Evolutionary conservation across 164 flowering plant species (phyloP), one percentile per base, ranked within the genome.

Genomic region (Hamamelis virginiana): DNA sequence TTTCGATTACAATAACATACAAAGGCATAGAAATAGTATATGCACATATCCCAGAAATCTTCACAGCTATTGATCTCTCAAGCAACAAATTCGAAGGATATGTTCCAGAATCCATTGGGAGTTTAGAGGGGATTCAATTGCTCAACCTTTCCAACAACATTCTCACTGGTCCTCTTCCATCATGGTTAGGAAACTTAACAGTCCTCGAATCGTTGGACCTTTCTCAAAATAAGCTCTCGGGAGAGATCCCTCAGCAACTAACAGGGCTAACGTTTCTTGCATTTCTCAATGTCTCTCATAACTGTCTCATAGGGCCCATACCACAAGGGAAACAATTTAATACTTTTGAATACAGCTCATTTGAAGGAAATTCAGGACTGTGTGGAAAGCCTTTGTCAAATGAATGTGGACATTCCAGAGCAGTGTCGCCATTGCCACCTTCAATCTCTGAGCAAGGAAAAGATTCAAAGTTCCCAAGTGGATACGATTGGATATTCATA

Each of bases 101-200:
- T 8, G 60, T 75, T 50, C 75, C 72, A 0, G 43, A 27, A 18
- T 33, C n/a, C 8, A 13, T 73, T 21, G 77, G 73, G 26, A 33
- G 53, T 3, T 27, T 66, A 3, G 26, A 27, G 10, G 60, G 45
- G 1, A 65, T 69, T 16, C 25, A 15, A 3, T 50, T 33, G 12
- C 62, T 76, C 48, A 73, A 73, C 52, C 26, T 77, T 1, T 73
- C 76, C 8, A 60, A 47, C 50, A 77, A 77, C 51, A 22, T 15
- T 18, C 48, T 74, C 16, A 5, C 21, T 4, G 73, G 66, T 0
- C 16, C 14, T 15, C 64, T 74, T 61, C 73, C 77, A 48, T 16
- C 41, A 19, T 64, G 43, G 0, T 53, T 73, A 25, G 72, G 50
- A 2, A 62, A 55, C 45, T n/a, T 73, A 27, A 28, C 26, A 19